Percentiles rank a stretch among this genome's conserved stretches.
Evolutionary conservation across 805 yeast species (phyloP).

Genomic region (Lachancea sp.): DNA sequence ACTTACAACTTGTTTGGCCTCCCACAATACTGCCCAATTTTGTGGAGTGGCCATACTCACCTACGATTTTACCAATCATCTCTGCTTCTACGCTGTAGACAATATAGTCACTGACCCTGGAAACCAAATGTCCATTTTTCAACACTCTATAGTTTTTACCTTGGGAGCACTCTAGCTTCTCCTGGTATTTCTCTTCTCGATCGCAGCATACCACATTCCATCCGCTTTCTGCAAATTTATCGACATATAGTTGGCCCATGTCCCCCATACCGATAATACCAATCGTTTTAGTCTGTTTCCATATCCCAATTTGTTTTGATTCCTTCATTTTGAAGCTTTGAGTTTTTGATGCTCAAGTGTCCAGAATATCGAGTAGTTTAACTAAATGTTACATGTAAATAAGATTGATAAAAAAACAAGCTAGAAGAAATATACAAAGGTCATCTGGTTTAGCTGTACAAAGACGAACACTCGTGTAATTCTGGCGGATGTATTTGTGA

Average conservation of each 20-base stretch:
- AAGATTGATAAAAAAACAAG: no score
- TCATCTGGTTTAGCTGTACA: no score
- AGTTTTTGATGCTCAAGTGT: background rate
- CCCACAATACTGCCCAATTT: slow-evolving; percentile 88
- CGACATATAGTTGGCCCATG: slow-evolving; percentile 90
- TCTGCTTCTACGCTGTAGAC: slow-evolving; percentile 94
- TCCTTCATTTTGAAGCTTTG: slow-evolving; percentile 1
- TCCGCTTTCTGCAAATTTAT: slow-evolving; percentile 69
- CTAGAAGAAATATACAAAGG: no score
- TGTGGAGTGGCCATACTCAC: slow-evolving; percentile 76
- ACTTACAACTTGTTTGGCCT: slow-evolving; percentile 96
- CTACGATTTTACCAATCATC: slow-evolving; percentile 64
- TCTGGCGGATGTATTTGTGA: no score
- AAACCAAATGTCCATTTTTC: slow-evolving; percentile 76
- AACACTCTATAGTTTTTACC: slow-evolving; percentile 49
- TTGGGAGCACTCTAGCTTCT: slow-evolving; percentile 36
- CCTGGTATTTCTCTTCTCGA: slow-evolving; percentile 55
- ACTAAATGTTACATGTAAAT: no score
- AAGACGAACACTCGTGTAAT: no score
- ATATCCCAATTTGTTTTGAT: slow-evolving; percentile 19
- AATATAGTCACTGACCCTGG: slow-evolving; percentile 73
- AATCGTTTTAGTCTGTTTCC: slow-evolving; percentile 48
- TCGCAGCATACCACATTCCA: slow-evolving; percentile 91
- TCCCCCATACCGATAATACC: slow-evolving; percentile 97
- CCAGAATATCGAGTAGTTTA: background rate